These are phyloP conservation scores for Paramecium caudatum DNA, from an alignment of 73 alveolate species.

Conservation along the genomic window DNA sequence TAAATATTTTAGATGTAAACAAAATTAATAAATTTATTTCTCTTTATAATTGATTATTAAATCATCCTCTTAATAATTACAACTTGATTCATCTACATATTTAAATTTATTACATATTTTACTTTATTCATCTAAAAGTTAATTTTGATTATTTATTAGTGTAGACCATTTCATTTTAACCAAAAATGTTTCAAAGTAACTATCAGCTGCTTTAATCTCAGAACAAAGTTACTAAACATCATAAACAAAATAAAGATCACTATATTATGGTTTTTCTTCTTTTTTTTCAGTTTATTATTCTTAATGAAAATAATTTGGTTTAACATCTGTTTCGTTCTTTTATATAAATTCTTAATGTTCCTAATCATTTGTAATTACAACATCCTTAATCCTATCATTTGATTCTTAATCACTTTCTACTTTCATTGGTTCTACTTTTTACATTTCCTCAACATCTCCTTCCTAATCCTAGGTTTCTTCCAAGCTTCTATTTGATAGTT, in stretches of 20 bases:
- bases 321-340: too few species aligned
- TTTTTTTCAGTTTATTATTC: neutral
- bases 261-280: neutral
- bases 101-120: constrained; percentile 5
- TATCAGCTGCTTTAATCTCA: neutral
- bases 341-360: too few species aligned
- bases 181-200: neutral
- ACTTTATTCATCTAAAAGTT: neutral
- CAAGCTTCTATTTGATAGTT: neutral
- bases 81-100: constrained; percentile 30
- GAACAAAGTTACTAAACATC: neutral
- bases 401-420: too few species aligned
- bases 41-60: neutral
- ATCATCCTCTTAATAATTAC: constrained; percentile 51
- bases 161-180: constrained; percentile 27
- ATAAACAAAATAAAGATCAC: neutral
- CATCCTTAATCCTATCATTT: too few species aligned
- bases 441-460: too few species aligned
- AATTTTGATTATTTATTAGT: neutral
- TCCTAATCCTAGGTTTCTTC: too few species aligned
- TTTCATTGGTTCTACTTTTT: too few species aligned
- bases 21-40: constrained; percentile 42
- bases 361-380: too few species aligned
- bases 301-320: neutral
- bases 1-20: constrained; percentile 4